Base-by-base conservation (phyloP, 306 rosid species). In the Macrotyloma uniflorum region DNA sequence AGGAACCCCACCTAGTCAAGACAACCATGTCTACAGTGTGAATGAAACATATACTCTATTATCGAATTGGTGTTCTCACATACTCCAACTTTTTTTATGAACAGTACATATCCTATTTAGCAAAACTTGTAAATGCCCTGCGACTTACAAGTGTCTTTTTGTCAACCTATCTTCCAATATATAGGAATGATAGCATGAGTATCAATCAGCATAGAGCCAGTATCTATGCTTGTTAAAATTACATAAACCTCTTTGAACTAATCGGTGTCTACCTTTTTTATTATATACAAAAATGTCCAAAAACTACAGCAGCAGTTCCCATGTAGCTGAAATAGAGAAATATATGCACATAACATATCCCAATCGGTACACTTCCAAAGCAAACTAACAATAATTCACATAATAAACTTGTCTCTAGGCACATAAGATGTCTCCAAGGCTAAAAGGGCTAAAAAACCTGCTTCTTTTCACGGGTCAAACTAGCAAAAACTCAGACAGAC, bases 241-340 rank as follows among this genome's bases (percentile, higher is more conserved):
- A 54, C 67, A 32, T 4, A 72, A 70, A 32, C 22, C 64, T 66
- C 47, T 26, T 20, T 18, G 32, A 18, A 36, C 50, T 38, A 78
- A 26, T 2, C 45, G 38, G 33, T 30, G 22, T 32, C 75, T 9
- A 23, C 67, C 33, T 5, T 66, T 19, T 36, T 26, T 55, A 20
- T 46, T 15, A 35, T 11, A 57, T 47, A 72, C 58, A 35, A 70
- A 46, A 43, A 58, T 45, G 30, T 61, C 40, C 64, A 51, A 51
- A 64, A 54, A 42, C 16, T 43, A 26, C 22, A 42, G 53, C 43
- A 67, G 59, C 65, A 72, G 9, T 66, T 49, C 26, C 83, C 75
- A 26, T 47, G 28, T 3, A 67, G 70, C 57, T 72, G 72, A 62
- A 68, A 74, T 65, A 68, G 67, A 58, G 53, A 28, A 68, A 46